A percentile compares a stretch with the other conserved stretches of the same genome.
phyloP scores from a whole-genome alignment of 345 rosid species.

The Balakata baccata region DNA sequence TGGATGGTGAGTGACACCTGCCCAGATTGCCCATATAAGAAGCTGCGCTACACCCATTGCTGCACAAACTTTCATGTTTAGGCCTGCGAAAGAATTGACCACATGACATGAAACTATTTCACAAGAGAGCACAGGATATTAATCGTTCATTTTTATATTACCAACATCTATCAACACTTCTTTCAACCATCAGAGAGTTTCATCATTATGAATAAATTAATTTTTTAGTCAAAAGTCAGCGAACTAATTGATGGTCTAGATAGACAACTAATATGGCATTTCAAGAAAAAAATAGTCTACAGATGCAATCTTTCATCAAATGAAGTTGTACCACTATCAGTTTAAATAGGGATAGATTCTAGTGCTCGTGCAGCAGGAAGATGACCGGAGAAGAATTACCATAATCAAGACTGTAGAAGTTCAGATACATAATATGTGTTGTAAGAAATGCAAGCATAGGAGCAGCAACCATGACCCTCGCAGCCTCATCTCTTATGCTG shows the following conservation, averaged over 20 bases:
- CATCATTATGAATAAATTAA: not conserved
- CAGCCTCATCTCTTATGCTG: constrained; percentile 65
- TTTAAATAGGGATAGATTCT: no score
- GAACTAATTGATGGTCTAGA: not conserved
- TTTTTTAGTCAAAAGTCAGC: not conserved
- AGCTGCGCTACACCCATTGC: constrained; percentile 65
- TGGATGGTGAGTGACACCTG: constrained; percentile 59
- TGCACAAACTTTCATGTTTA: constrained; percentile 66
- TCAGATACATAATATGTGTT: constrained; percentile 80
- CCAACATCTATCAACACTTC: not conserved
- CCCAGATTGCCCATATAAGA: constrained; percentile 87
- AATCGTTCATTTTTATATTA: not conserved
- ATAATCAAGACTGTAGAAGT: constrained; percentile 68
- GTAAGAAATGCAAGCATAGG: constrained; percentile 74
- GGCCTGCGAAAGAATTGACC: constrained; percentile 42
- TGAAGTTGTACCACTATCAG: not conserved
- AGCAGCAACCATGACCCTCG: constrained; percentile 80
- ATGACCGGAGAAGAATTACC: constrained; percentile 41
- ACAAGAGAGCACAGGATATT: not conserved
- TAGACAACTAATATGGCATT: not conserved
- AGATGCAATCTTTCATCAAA: not conserved
- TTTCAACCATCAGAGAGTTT: not conserved
- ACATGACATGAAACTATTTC: not conserved
- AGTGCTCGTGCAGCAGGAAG: not conserved
- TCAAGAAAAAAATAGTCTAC: no score